These are phyloP conservation scores for Clathrus columnatus DNA, from an alignment of 768 basidiomycete genomes.

Conservation along the genomic window DNA sequence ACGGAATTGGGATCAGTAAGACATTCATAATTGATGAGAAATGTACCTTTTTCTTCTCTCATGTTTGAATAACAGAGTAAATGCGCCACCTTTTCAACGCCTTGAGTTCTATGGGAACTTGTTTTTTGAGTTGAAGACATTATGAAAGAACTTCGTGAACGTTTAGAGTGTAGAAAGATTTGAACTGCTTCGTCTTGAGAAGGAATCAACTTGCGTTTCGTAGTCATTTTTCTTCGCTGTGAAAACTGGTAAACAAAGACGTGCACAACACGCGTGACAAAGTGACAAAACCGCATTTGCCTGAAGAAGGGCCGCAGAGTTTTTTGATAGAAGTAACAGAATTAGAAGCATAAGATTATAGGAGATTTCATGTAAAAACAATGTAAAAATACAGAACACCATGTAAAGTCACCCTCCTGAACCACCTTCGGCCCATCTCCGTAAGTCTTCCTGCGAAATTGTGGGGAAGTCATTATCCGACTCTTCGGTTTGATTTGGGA, in stretches of 20 bases:
- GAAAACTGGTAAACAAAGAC: not conserved
- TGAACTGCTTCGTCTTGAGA: slow-evolving; percentile 2
- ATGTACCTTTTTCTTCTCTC: not conserved
- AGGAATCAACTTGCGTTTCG: slow-evolving; percentile 1
- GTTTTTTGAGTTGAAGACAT: not conserved
- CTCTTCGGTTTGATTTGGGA: slow-evolving; percentile 19
- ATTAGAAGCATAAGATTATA: not conserved
- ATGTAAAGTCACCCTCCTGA: not conserved
- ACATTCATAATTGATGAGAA: not conserved
- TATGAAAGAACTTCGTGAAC: not conserved
- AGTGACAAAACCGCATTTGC: not conserved
- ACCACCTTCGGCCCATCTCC: slow-evolving; percentile 49
- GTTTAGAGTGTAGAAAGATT: not conserved
- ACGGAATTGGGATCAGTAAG: not conserved
- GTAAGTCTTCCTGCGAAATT: slow-evolving; percentile 33
- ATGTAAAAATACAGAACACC: not conserved
- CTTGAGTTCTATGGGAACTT: not conserved
- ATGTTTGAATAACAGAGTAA: not conserved
- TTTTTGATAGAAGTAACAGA: too few species aligned
- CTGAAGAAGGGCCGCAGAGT: not conserved
- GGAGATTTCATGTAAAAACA: not conserved
- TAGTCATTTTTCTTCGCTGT: not conserved
- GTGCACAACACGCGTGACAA: not conserved
- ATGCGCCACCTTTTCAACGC: not conserved
- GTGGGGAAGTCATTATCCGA: slow-evolving; percentile 16